These are phyloP conservation scores for Zelopaecilomyces penicillatus DNA, from an alignment of 2,329 filamentous ascomycete species.

Conservation along the genomic window DNA sequence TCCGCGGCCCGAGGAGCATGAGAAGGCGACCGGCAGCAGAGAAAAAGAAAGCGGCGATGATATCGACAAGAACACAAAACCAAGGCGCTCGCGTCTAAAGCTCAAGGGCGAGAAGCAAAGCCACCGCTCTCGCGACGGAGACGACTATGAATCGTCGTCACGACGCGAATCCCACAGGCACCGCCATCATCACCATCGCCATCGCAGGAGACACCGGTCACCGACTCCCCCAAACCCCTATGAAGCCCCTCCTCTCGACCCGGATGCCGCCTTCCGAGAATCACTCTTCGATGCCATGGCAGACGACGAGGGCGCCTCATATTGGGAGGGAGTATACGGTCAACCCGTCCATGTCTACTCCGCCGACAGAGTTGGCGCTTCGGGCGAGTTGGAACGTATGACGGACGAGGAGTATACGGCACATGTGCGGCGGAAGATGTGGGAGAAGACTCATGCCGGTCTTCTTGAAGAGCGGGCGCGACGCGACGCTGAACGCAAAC, in stretches of 20 bases:
- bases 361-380: conserved; percentile 34
- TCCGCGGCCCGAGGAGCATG: not conserved
- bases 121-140: conserved; percentile 16
- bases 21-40: not conserved
- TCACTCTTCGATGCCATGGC: conserved; percentile 95
- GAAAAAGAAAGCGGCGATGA: conserved; percentile 7
- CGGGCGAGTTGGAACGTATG: conserved; percentile 69
- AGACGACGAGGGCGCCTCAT: conserved; percentile 89
- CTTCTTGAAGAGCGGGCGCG: conserved; percentile 66
- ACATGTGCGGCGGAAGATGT: conserved; percentile 84
- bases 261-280: conserved; percentile 76
- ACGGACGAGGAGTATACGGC: conserved; percentile 84
- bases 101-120: conserved; percentile 24
- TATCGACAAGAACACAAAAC: conserved; percentile 14
- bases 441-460: conserved; percentile 86
- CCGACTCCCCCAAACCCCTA: conserved; percentile 40
- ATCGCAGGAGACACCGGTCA: conserved; percentile 30
- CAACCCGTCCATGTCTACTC: conserved; percentile 83
- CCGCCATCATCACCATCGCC: conserved; percentile 22
- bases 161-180: conserved; percentile 15
- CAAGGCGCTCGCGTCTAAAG: conserved; percentile 24
- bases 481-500: conserved; percentile 44
- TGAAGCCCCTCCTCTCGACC: conserved; percentile 44
- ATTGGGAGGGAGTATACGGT: conserved; percentile 95
- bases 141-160: conserved; percentile 14